Percentiles rank a stretch among this genome's conserved stretches.
phyloP scores from a whole-genome alignment of 1,139 yeast species.

The Scheffersomyces illinoinensis region DNA sequence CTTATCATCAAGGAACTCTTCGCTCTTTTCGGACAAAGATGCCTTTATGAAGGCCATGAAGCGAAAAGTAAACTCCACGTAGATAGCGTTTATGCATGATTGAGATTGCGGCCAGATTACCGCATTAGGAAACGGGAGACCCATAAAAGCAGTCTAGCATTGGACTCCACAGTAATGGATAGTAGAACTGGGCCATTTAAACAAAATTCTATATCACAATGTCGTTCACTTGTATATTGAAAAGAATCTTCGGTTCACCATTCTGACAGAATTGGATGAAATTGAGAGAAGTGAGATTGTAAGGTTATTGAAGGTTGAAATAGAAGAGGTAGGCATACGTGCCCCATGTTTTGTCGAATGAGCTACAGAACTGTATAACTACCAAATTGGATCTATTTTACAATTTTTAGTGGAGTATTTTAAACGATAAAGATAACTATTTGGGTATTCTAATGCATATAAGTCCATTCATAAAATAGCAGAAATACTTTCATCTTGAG shows the following conservation, averaged over 20 bases:
- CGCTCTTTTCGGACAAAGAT: too few relatives aligned
- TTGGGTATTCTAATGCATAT: not conserved
- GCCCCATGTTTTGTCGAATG: too few relatives aligned
- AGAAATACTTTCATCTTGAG: not conserved
- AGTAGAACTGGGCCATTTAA: too few relatives aligned
- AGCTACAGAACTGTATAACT: not conserved
- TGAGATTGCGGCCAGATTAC: not conserved
- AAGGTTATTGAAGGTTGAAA: too few relatives aligned
- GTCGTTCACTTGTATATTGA: too few relatives aligned
- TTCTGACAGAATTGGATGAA: too few relatives aligned
- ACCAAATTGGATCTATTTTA: not conserved
- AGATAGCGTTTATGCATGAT: not conserved
- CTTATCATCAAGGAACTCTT: too few relatives aligned
- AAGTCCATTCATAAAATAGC: slow-evolving; percentile 1
- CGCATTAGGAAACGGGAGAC: not conserved
- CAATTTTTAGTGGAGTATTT: not conserved
- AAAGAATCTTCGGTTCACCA: too few relatives aligned
- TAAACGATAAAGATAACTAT: not conserved
- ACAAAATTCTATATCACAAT: too few relatives aligned
- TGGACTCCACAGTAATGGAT: not conserved
- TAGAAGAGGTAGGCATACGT: too few relatives aligned
- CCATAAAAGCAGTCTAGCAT: too few relatives aligned
- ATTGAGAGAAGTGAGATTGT: too few relatives aligned
- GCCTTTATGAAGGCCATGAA: not conserved
- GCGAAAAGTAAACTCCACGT: not conserved